Evolutionary conservation across 225 moss, liverwort and hornwort genomes (phyloP), one percentile per base, ranked within the genome.

Genomic region (Neckera pumila): DNA sequence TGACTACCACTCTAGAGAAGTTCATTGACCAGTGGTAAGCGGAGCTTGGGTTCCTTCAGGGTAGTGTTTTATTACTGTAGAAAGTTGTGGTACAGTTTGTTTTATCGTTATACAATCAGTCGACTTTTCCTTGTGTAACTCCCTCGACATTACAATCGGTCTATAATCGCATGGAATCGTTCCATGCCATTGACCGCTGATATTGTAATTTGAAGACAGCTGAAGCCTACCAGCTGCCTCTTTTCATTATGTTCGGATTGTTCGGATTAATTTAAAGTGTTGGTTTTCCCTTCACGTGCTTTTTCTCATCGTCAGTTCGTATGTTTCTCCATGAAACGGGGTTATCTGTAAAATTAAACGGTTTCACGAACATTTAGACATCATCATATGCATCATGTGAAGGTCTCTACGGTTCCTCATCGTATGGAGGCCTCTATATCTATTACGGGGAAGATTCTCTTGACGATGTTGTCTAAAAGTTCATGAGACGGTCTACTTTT

Each of bases 1-100:
- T 98, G 93, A 90, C 93, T 56, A 86, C 93, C 34, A 96, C 98
- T 64, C 89, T 98, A 67, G 95, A 96, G 56, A 98, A 98, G 94
- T 96, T 95, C 86, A 86, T 98, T 47, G 91, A 94, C 90, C 88
- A 79, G 89, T 95, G 94, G 94, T 96, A 91, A 91, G 95, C 72
- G 33, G 74, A 47, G 59, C 60, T 71, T 17, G 74, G 43, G n/a
- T 76, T 63, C 20, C 21, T 31, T 53, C 51, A 86, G 64, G 30
- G 38, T 51, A 69, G 30, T 40, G 56, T 34, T 34, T 51, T 57
- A 31, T 53, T 8, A 10, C 19, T 73, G 51, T 76, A 91, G 89
- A 87, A 62, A 85, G 15, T 20, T 88, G 64, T 70, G 81, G 76
- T 85, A 56, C 79, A 84, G 2, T 40, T 19, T 74, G 40, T 34